Percentiles rank a stretch among this genome's conserved stretches.
Evolutionary conservation across 306 rosid species (phyloP).

Genomic region (Urtica urens): DNA sequence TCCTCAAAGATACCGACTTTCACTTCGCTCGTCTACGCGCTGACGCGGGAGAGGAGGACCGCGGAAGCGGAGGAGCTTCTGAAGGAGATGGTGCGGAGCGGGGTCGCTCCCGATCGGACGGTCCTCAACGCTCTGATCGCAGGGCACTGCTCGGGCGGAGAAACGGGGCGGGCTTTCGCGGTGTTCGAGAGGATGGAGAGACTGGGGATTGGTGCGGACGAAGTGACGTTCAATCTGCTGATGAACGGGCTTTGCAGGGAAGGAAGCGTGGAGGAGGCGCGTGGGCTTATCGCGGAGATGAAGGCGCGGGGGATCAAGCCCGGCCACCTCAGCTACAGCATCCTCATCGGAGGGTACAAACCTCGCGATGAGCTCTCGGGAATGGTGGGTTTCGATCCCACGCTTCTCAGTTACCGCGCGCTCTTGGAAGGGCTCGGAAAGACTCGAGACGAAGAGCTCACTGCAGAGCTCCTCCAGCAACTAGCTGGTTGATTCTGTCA

Average conservation of each 20-base stretch:
- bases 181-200: conserved; percentile 52
- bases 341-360: conserved; percentile 71
- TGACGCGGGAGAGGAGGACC: conserved; percentile 56
- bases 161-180: not conserved
- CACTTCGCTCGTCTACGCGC: conserved; percentile 60
- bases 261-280: conserved; percentile 41
- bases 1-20: conserved; percentile 53
- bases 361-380: conserved; percentile 70
- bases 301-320: conserved; percentile 77
- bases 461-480: conserved; percentile 79
- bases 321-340: conserved; percentile 70
- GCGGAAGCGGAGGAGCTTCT: conserved; percentile 61
- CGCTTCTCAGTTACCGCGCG: conserved; percentile 77
- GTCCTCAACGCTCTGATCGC: conserved; percentile 70
- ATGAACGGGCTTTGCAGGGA: not conserved
- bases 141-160: conserved; percentile 48
- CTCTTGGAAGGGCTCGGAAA: conserved; percentile 68
- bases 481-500: too few species aligned
- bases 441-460: conserved; percentile 53
- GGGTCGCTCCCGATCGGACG: conserved; percentile 53
- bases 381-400: conserved; percentile 75
- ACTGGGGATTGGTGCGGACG: conserved; percentile 57
- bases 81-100: conserved; percentile 35
- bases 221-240: conserved; percentile 26
- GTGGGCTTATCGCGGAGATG: conserved; percentile 60